Evolutionary conservation across 108 stramenopile species (phyloP), one percentile per base, ranked within the genome.

Genomic region (Cyclostephanos tholiformis): DNA sequence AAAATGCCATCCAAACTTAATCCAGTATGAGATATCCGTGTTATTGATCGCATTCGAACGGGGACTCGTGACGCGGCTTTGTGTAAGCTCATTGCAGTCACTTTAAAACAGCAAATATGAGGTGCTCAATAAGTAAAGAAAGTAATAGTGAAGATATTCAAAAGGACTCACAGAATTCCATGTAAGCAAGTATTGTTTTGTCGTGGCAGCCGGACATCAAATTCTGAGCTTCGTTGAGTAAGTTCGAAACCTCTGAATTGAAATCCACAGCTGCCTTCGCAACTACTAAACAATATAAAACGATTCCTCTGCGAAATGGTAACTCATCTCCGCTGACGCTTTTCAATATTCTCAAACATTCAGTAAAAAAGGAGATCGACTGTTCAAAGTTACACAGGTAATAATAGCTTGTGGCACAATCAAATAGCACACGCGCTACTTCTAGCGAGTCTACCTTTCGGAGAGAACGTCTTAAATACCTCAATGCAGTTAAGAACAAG

Each of bases 371-470:
- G 6, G 65, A 72, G 35, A 59, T 30, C 2, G 84, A 76, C 66
- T 81, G 72, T 14, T 77, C 76, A 50, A 77, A 84, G 30, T 84
- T 76, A 38, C 76, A 72, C 16, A 84, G 35, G 23, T 77, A 78
- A 49, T 80, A 84, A 41, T 84, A 84, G 71, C 80, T 76, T 16
- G 72, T 67, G 12, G 76, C 84, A 14, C 67, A 75, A 59, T 84
- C 84, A 56, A 81, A 81, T 8, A 80, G 58, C 29, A 82, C 69
- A 27, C 76, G 71, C 22, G 75, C 74, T 14, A 77, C 80, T 58
- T 73, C 69, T 44, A 69, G 27, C 39, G 71, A 73, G 48, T 84
- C 80, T 17, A 74, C 67, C 72, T 73, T 77, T 27, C 72, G 63
- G 8, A 67, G 38, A 26, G 30, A 67, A 19, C 80, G 48, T 22